Evolutionary conservation across 257 asterid genomes (phyloP).

Genomic region (Paulownia fortunei): DNA sequence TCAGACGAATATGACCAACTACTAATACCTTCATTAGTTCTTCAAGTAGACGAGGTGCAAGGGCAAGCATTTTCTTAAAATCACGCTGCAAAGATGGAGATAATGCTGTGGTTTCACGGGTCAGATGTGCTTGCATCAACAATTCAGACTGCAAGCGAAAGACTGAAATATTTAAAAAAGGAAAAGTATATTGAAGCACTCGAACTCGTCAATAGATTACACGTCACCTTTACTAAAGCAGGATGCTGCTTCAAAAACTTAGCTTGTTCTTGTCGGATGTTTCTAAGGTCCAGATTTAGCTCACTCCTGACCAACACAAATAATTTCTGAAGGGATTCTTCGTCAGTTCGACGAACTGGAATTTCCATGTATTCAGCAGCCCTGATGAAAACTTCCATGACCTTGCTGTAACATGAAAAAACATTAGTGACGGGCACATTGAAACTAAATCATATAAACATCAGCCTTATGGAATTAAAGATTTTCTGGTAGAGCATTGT

Average conservation of each 20-base stretch:
- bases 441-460: not conserved
- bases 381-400: constrained; percentile 87
- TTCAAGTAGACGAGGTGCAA: constrained; percentile 99
- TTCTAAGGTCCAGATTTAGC: constrained; percentile 92
- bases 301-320: constrained; percentile 95
- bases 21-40: constrained; percentile 89
- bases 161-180: constrained; percentile 23
- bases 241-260: constrained; percentile 99
- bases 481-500: not conserved
- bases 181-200: constrained; percentile 26
- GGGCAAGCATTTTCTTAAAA: constrained; percentile 81
- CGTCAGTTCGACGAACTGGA: constrained; percentile 96
- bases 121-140: constrained; percentile 95
- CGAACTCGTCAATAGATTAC: constrained; percentile 31
- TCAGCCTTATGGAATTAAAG: not conserved
- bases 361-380: constrained; percentile 99
- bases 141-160: constrained; percentile 76
- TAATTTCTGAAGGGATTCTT: constrained; percentile 93
- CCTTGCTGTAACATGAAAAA: constrained; percentile 78
- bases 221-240: constrained; percentile 87
- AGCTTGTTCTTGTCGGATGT: constrained; percentile 92
- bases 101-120: constrained; percentile 85
- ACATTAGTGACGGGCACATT: constrained; percentile 25
- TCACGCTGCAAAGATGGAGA: constrained; percentile 81
- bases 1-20: constrained; percentile 18